phyloP scores from a whole-genome alignment of 2,329 filamentous ascomycete genomes.

The Aspergillus thermomutatus region DNA sequence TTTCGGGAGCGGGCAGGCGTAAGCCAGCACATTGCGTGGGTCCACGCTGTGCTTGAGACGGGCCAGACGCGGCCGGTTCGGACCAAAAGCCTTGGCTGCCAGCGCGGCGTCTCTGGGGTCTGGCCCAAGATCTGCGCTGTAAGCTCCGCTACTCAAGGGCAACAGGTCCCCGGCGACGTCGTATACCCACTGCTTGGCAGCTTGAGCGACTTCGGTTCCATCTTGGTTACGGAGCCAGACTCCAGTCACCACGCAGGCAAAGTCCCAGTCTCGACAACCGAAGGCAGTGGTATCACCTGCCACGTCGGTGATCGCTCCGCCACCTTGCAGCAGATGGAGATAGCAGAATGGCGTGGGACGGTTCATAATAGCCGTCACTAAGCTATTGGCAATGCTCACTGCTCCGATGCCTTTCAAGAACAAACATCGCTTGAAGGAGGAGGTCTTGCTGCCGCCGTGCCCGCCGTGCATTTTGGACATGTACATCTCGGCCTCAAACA shows the following conservation, averaged over 20 bases:
- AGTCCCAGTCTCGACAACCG: constrained; percentile 62
- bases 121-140: constrained; percentile 61
- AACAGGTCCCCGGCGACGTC: constrained; percentile 46
- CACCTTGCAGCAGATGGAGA: constrained; percentile 61
- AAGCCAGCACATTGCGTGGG: constrained; percentile 51
- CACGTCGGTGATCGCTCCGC: constrained; percentile 50
- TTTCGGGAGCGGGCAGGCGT: constrained; percentile 54
- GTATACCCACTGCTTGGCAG: constrained; percentile 56
- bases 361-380: constrained; percentile 46
- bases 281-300: constrained; percentile 52
- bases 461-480: constrained; percentile 47
- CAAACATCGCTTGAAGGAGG: constrained; percentile 62
- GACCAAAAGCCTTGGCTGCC: constrained; percentile 55
- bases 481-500: constrained; percentile 62
- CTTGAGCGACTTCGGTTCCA: constrained; percentile 38
- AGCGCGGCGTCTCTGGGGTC: constrained; percentile 56
- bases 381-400: constrained; percentile 27
- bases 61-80: constrained; percentile 49
- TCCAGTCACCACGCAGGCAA: constrained; percentile 62
- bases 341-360: constrained; percentile 57
- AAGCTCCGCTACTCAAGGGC: constrained; percentile 51
- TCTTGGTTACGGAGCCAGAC: constrained; percentile 58
- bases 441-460: constrained; percentile 58
- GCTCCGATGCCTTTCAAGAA: constrained; percentile 53
- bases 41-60: constrained; percentile 52